Conservation (phyloP, 345 rosid genomes). For the Tarenaya hassleriana region DNA sequence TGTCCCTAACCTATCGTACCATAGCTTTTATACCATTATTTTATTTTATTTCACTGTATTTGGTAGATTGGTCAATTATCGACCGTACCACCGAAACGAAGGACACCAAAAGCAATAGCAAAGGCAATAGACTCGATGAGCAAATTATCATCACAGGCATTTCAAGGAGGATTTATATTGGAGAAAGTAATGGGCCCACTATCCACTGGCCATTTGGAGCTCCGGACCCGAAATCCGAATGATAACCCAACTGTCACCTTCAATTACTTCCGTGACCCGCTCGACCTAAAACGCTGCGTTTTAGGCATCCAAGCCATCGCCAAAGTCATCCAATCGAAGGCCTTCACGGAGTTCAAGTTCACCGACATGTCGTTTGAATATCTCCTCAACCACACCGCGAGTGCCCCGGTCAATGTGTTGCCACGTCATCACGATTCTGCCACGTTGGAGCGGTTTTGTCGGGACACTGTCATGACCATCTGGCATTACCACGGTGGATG, state of each 20-base stretch:
- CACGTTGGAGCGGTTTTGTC: slow-evolving; percentile 58
- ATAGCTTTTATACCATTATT: too few relatives aligned
- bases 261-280: slow-evolving; percentile 57
- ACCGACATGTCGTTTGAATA: slow-evolving; percentile 26
- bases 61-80: slow-evolving; percentile 35
- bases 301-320: slow-evolving; percentile 48
- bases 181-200: slow-evolving; percentile 61
- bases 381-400: slow-evolving; percentile 41
- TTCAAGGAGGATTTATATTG: slow-evolving; percentile 53
- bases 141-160: slow-evolving; percentile 30
- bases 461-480: slow-evolving; percentile 77
- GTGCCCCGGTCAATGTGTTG: slow-evolving; percentile 54
- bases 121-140: slow-evolving; percentile 29
- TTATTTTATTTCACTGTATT: background rate
- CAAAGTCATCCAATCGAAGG: slow-evolving; percentile 41
- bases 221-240: slow-evolving; percentile 36
- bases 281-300: slow-evolving; percentile 52
- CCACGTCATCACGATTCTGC: slow-evolving; percentile 47
- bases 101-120: slow-evolving; percentile 33
- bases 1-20: too few relatives aligned
- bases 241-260: slow-evolving; percentile 62
- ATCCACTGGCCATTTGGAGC: slow-evolving; percentile 54
- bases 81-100: slow-evolving; percentile 30
- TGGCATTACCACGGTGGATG: slow-evolving; percentile 98
- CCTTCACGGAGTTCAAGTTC: slow-evolving; percentile 41